Evolutionary conservation across 2,329 filamentous ascomycete genomes (phyloP).

Genomic region (Diaporthe capsici): DNA sequence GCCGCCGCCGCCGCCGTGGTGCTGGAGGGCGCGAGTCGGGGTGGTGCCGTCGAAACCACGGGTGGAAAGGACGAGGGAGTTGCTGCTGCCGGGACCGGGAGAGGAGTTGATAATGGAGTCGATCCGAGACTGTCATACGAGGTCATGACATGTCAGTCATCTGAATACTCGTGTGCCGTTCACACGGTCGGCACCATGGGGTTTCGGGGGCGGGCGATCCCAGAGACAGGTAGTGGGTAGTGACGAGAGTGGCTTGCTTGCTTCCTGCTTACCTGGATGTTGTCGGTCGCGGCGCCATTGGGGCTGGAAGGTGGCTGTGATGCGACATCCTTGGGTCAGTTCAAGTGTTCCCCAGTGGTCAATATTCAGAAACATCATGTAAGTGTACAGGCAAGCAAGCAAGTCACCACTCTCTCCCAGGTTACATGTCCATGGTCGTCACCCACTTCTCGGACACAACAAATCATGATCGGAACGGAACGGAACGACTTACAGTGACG

Average conservation of each 20-base stretch:
- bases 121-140: constrained; percentile 50
- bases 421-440: background rate
- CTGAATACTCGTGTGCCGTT: background rate
- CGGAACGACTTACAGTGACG: constrained; percentile 55
- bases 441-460: background rate
- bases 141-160: background rate
- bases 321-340: constrained; percentile 23
- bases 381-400: constrained; percentile 5
- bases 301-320: constrained; percentile 39
- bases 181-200: background rate
- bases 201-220: background rate
- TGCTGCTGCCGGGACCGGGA: constrained; percentile 17
- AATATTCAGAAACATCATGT: background rate
- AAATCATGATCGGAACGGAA: background rate
- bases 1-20: background rate
- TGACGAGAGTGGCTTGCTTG: constrained; percentile 15
- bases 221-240: constrained; percentile 42
- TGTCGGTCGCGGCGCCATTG: constrained; percentile 22
- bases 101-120: constrained; percentile 53
- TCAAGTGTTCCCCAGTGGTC: background rate
- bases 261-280: constrained; percentile 37
- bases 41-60: constrained; percentile 8
- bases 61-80: background rate
- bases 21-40: background rate
- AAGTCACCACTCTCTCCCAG: constrained; percentile 7